Conservation (phyloP, 225 moss, liverwort and hornwort species). For the Sphagnum tenellum region DNA sequence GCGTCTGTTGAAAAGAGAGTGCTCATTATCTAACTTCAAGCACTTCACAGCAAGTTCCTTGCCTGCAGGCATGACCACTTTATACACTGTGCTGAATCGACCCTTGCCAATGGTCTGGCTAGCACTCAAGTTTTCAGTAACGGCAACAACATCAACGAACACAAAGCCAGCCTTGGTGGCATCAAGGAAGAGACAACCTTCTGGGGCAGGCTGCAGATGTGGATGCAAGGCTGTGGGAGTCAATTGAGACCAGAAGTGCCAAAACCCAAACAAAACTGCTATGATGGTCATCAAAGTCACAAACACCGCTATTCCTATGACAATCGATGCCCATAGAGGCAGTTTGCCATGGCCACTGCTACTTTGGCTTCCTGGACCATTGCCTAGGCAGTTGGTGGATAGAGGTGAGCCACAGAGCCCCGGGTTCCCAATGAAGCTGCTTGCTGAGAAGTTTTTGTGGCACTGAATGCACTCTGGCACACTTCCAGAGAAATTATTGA, state of each 20-base stretch:
- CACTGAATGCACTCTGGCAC: conserved; percentile 14
- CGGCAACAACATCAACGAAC: conserved; percentile 24
- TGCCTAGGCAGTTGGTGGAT: background rate
- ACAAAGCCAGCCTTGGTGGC: conserved; percentile 19
- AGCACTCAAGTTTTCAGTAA: conserved; percentile 16
- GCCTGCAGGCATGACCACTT: conserved; percentile 27
- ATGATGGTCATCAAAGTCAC: conserved; percentile 8
- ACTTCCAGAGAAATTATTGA: conserved; percentile 25
- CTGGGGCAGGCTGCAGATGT: conserved; percentile 11
- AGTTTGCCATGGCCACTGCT: background rate
- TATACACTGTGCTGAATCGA: conserved; percentile 35
- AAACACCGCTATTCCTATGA: conserved; percentile 11
- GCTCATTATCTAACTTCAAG: conserved; percentile 29
- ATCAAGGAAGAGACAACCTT: conserved; percentile 30
- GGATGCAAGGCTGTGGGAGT: conserved; percentile 16
- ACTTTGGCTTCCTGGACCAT: background rate
- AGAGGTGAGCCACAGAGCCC: conserved; percentile 12
- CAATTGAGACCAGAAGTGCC: conserved; percentile 10
- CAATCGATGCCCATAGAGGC: conserved; percentile 20
- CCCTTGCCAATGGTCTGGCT: conserved; percentile 22
- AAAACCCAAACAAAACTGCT: conserved; percentile 10
- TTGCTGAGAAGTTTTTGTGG: conserved; percentile 6
- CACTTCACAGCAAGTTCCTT: conserved; percentile 29
- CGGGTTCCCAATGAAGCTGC: conserved; percentile 20
- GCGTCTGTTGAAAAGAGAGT: conserved; percentile 16